Evolutionary conservation across 352 stramenopile species (phyloP), one percentile per base, ranked within the genome.

Genomic region (Pythium sp.): DNA sequence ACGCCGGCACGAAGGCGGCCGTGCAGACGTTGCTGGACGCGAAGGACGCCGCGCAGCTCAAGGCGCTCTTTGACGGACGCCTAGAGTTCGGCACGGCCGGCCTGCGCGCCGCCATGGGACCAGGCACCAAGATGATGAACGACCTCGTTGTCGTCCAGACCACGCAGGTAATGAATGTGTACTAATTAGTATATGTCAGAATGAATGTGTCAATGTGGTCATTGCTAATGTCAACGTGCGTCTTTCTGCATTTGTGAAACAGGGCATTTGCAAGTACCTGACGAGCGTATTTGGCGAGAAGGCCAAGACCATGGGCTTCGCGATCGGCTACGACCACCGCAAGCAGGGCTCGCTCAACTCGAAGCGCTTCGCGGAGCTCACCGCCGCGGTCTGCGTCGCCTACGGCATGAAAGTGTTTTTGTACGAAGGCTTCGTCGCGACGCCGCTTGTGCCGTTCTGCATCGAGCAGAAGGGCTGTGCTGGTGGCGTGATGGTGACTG

Each of bases 401-500:
- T 70, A 76, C 36, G 91, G 92, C 56, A 84, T 98, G 69, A 94
- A 91, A 60, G 93, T 98, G n/a, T 96, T 90, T 65, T 75, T 98
- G 4, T 97, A 95, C 67, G 81, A 94, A 34, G 83, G 84, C 41
- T 95, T 97, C 68, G 94, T 99, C n/a, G 83, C 93, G n/a, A 99
- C 97, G 9, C 97, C 97, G 9, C 77, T 99, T 34, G 93, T 99
- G 74, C 89, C 89, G 15, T 96, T 90, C 64, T 88, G 75, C 66
- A 90, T 97, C 14, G 76, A 95, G 63, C 78, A 92, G 58, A 92
- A 92, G 67, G 65, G 78, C 41, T 94, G 87, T 41, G 87, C 83
- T 3, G 89, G 86, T 2, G 94, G 94, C 26, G 82, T 98, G 36
- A 98, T 98, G 93, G 91, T 98, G 55, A 98, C 95, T 28, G 97